Evolutionary conservation across 352 stramenopile genomes (phyloP).

Genomic region (Phytopythium aichiense): DNA sequence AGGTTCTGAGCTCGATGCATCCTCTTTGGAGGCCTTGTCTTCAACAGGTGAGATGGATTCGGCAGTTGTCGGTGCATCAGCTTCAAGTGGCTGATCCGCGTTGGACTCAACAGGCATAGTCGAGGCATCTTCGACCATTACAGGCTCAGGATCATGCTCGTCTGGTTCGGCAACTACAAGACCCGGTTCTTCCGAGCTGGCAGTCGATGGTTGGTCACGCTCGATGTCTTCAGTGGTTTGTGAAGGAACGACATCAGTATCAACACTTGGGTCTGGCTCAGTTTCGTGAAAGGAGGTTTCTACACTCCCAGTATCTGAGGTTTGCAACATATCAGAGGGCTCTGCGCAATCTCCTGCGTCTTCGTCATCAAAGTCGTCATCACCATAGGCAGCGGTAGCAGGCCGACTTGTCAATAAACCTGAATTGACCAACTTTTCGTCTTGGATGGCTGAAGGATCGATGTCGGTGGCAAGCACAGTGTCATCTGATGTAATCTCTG

Average conservation of each 20-base stretch:
- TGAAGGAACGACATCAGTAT: neutral
- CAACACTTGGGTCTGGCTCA: neutral
- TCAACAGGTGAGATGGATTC: neutral
- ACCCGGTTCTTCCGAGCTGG: neutral
- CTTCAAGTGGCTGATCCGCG: neutral
- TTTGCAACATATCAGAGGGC: neutral
- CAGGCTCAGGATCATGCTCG: neutral
- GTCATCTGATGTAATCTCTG: neutral
- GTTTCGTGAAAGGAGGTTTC: constrained; percentile 1
- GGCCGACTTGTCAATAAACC: neutral
- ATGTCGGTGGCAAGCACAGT: neutral
- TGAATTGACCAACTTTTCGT: neutral
- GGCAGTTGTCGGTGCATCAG: neutral
- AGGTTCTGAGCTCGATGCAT: neutral
- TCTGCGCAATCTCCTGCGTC: neutral
- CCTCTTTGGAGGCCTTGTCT: neutral
- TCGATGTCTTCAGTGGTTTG: neutral
- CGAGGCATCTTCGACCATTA: neutral
- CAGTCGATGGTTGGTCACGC: neutral
- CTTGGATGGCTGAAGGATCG: neutral
- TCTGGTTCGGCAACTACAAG: neutral
- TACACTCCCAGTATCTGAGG: constrained; percentile 4
- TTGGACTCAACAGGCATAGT: neutral
- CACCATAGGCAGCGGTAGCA: constrained; percentile 13
- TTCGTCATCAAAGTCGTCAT: constrained; percentile 21